Conservation (phyloP, 2,329 filamentous ascomycete species). For the Lasiodiplodia gonubiensis region DNA sequence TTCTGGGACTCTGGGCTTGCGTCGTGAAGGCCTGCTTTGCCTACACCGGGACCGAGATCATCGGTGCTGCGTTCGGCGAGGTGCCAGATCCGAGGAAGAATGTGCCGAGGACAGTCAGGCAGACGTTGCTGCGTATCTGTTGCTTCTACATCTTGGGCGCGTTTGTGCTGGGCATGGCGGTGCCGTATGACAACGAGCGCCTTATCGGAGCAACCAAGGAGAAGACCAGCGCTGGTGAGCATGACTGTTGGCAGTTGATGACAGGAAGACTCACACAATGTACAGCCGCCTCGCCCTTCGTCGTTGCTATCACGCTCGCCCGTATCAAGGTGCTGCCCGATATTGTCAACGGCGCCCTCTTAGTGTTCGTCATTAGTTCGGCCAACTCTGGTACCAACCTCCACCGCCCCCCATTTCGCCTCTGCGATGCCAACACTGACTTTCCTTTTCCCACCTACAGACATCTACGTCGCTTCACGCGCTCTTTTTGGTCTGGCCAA, state of each 20-base stretch:
- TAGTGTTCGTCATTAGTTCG: constrained; percentile 30
- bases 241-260: not conserved
- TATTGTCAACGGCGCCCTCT: constrained; percentile 31
- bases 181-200: constrained; percentile 58
- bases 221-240: constrained; percentile 47
- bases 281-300: constrained; percentile 61
- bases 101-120: constrained; percentile 62
- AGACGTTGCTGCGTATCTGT: constrained; percentile 53
- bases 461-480: constrained; percentile 87
- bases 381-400: constrained; percentile 25
- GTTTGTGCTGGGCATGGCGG: constrained; percentile 62
- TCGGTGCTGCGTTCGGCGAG: constrained; percentile 61
- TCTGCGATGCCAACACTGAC: too few species aligned
- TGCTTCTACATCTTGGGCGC: constrained; percentile 53
- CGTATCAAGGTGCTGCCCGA: constrained; percentile 51
- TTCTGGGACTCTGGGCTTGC: constrained; percentile 60
- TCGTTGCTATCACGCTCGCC: constrained; percentile 52
- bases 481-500: constrained; percentile 89
- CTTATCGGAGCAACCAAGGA: constrained; percentile 48
- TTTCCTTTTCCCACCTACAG: too few species aligned
- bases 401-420: constrained; percentile 54
- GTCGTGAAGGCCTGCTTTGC: constrained; percentile 69
- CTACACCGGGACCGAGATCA: constrained; percentile 66
- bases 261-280: too few species aligned
- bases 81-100: constrained; percentile 67